phyloP scores from a whole-genome alignment of 2,329 filamentous ascomycete genomes.

The Trichophyton verrucosum region DNA sequence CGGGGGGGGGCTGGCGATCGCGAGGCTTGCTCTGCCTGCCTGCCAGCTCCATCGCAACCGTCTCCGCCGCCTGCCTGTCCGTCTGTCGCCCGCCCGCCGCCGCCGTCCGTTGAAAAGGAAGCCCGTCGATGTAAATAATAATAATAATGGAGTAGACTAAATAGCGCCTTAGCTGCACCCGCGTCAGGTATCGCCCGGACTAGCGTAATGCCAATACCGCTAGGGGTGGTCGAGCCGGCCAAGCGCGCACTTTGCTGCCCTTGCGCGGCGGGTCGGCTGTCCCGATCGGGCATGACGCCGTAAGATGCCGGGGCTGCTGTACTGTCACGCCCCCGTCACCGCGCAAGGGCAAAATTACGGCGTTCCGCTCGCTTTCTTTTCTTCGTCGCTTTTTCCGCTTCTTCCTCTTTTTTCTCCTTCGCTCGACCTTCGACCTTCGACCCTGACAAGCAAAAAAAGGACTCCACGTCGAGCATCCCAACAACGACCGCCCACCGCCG shows the following conservation, averaged over 20 bases:
- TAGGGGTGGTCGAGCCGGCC: not conserved
- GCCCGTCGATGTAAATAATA: too few relatives aligned
- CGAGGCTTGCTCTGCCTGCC: not conserved
- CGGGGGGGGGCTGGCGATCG: not conserved
- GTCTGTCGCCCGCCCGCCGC: not conserved
- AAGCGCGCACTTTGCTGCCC: not conserved
- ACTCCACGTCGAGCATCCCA: too few relatives aligned
- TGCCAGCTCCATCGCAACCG: not conserved
- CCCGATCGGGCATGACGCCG: not conserved
- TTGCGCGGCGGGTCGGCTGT: not conserved
- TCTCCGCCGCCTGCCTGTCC: not conserved
- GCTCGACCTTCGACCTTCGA: not conserved
- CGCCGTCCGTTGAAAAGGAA: too few relatives aligned
- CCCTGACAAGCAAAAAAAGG: too few relatives aligned
- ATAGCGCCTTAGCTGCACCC: too few relatives aligned
- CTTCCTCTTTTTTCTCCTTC: not conserved
- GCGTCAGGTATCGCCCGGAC: not conserved
- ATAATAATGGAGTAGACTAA: too few relatives aligned
- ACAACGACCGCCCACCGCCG: too few relatives aligned
- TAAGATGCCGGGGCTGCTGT: not conserved
- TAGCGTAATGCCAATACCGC: not conserved
- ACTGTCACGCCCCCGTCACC: not conserved
- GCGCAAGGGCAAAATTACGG: not conserved
- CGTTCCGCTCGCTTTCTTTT: not conserved
- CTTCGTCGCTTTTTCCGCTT: not conserved